Evolutionary conservation across 352 stramenopile genomes (phyloP).

Genomic region (Globisporangium ultimum): DNA sequence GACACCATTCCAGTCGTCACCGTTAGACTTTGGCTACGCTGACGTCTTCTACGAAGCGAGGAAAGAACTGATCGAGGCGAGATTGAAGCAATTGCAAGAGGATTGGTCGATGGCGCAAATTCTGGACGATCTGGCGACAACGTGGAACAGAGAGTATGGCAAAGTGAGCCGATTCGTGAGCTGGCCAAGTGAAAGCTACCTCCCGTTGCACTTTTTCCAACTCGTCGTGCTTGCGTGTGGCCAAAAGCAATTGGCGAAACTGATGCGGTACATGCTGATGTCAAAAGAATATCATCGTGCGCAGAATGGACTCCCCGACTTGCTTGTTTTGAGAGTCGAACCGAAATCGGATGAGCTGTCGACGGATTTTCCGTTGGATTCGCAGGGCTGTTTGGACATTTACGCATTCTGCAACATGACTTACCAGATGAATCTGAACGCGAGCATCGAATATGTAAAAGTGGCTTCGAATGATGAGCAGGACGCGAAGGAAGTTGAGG

Average conservation of each 20-base stretch:
- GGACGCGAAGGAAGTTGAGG: slow-evolving; percentile 13
- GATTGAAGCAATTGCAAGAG: slow-evolving; percentile 35
- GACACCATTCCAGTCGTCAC: slow-evolving; percentile 71
- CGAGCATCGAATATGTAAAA: not conserved
- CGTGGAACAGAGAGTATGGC: slow-evolving; percentile 40
- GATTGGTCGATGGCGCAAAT: slow-evolving; percentile 41
- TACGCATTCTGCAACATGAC: slow-evolving; percentile 53
- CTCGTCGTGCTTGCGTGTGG: slow-evolving; percentile 51
- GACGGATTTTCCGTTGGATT: slow-evolving; percentile 20
- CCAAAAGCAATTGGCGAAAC: slow-evolving; percentile 24
- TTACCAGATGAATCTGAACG: slow-evolving; percentile 44
- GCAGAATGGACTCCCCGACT: slow-evolving; percentile 70
- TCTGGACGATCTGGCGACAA: slow-evolving; percentile 29
- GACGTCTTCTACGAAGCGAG: slow-evolving; percentile 46
- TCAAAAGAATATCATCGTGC: slow-evolving; percentile 66
- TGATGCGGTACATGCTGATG: slow-evolving; percentile 65
- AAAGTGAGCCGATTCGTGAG: slow-evolving; percentile 64
- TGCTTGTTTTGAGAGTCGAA: slow-evolving; percentile 49
- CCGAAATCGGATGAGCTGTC: not conserved
- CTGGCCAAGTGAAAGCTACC: slow-evolving; percentile 31
- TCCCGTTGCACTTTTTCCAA: slow-evolving; percentile 47
- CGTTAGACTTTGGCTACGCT: slow-evolving; percentile 70
- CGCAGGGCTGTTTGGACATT: slow-evolving; percentile 39
- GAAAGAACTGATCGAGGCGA: slow-evolving; percentile 37
- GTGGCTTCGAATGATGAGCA: not conserved